Evolutionary conservation across 1,139 yeast genomes (phyloP), one percentile per base, ranked within the genome.

Genomic region (Saccharomyces hybrid): DNA sequence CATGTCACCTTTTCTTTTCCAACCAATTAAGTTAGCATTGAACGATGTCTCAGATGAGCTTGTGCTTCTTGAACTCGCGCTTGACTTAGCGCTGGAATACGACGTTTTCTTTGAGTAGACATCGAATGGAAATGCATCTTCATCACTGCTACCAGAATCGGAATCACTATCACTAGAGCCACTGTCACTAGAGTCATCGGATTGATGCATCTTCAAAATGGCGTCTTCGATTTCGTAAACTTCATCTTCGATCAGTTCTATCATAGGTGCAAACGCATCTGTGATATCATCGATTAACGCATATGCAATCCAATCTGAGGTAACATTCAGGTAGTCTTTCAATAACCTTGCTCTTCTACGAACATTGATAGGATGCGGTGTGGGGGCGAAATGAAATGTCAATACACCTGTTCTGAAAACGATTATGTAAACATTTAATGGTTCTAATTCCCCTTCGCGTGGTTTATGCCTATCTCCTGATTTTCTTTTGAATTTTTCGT

Each of bases 261-360:
- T 91, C 84, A 93, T 83, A 1, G 99, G 99, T 0, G 95, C 98
- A 76, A 89, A 93, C 0, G 96, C 95, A 75, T 93, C 99, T 1
- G 98, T 91, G 59, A 93, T 89, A 69, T 93, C 98, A 74, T 93
- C 99, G 65, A 93, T 90, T 59, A 93, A 75, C 0, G 99, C 99
- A 72, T 93, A 93, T 2, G 96, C 93, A 51, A 93, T 85, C 99
- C 99, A 93, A 70, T 93, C 99, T 0, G 97, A 83, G 1, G 95
- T 82, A 4, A 93, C 96, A 1, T 88, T 88, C 58, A 93, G 76
- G 65, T 91, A 93, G 67, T 93, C 99, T 59, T 86, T 80, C 59
- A 93, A 76, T 59, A 93, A 75, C 55, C 99, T 77, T 0, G 96
- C 96, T 65, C 99, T 82, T 68, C 98, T 80, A 63, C 99, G 80